A percentile compares a stretch with the other conserved stretches of the same genome.
These are phyloP conservation scores for Cystoderma amianthinum DNA, from an alignment of 768 basidiomycete species.

Conservation along the genomic window DNA sequence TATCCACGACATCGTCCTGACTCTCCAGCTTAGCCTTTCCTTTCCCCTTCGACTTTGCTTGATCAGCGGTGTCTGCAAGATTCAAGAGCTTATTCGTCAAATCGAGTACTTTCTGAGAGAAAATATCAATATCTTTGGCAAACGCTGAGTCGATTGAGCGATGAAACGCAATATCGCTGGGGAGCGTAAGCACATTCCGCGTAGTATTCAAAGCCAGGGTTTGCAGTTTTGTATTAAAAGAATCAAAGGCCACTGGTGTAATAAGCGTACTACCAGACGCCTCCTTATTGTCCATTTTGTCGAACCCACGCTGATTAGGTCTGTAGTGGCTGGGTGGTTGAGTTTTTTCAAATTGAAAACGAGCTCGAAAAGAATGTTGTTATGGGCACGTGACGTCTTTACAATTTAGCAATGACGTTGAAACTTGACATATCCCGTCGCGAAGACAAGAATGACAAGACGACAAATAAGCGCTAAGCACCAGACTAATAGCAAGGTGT, in stretches of 20 bases:
- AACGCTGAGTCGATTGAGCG: slow-evolving; percentile 75
- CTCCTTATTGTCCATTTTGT: too few relatives aligned
- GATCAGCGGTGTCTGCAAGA: slow-evolving; percentile 28
- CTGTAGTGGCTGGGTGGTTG: too few relatives aligned
- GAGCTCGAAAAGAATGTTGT: too few relatives aligned
- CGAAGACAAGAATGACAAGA: too few relatives aligned
- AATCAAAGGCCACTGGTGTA: slow-evolving; percentile 29
- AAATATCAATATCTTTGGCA: slow-evolving; percentile 61
- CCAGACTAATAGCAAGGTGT: too few relatives aligned
- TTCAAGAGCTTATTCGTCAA: slow-evolving; percentile 60
- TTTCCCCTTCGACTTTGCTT: slow-evolving; percentile 28
- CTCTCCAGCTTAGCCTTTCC: slow-evolving; percentile 50
- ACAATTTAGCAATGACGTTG: too few relatives aligned
- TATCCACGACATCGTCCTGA: slow-evolving; percentile 81
- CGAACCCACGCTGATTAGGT: too few relatives aligned
- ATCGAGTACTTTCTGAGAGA: slow-evolving; percentile 59
- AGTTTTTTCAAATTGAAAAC: too few relatives aligned
- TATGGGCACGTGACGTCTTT: too few relatives aligned
- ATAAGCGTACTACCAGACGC: too few relatives aligned
- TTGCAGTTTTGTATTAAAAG: slow-evolving; percentile 54
- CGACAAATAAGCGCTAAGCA: too few relatives aligned
- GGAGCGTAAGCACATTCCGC: slow-evolving; percentile 51
- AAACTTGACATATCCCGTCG: too few relatives aligned
- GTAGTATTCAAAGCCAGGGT: slow-evolving; percentile 56
- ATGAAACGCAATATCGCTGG: slow-evolving; percentile 81